These are phyloP conservation scores for Senna siamea DNA, from an alignment of 306 rosid species.

Conservation along the genomic window DNA sequence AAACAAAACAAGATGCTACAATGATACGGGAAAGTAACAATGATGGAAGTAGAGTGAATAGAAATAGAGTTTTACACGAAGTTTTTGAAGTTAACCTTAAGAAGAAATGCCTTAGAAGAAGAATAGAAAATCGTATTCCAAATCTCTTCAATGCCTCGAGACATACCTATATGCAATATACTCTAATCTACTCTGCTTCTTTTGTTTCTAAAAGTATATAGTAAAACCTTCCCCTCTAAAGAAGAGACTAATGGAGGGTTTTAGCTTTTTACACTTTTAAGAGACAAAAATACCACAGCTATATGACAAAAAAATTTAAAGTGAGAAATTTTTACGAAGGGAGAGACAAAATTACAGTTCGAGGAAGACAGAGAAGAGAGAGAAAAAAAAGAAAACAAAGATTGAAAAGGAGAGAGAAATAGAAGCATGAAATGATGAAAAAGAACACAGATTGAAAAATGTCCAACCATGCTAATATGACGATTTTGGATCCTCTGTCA, in stretches of 20 bases:
- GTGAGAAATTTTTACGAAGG: background rate
- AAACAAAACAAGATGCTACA: background rate
- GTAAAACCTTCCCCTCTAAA: conserved; percentile 15
- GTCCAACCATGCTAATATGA: conserved; percentile 4
- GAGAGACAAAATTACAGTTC: background rate
- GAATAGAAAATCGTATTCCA: conserved; percentile 4
- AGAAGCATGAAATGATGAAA: conserved; percentile 40
- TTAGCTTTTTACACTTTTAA: background rate
- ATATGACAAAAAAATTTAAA: no score
- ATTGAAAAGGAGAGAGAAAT: background rate
- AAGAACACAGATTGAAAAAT: conserved; percentile 32
- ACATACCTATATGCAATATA: no score
- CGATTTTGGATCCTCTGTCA: no score
- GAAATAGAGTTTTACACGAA: background rate
- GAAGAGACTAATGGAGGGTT: conserved; percentile 12
- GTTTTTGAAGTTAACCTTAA: conserved; percentile 29
- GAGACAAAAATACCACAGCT: conserved; percentile 42
- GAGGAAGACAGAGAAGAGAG: background rate
- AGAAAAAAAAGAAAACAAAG: conserved; percentile 7
- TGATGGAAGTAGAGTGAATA: background rate
- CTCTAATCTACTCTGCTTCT: conserved; percentile 1
- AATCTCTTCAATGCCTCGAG: conserved; percentile 36
- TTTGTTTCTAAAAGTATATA: background rate
- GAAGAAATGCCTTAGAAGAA: conserved; percentile 6
- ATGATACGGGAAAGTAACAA: background rate